phyloP scores from a whole-genome alignment of 108 stramenopile genomes.

The Cyclotella baltica region DNA sequence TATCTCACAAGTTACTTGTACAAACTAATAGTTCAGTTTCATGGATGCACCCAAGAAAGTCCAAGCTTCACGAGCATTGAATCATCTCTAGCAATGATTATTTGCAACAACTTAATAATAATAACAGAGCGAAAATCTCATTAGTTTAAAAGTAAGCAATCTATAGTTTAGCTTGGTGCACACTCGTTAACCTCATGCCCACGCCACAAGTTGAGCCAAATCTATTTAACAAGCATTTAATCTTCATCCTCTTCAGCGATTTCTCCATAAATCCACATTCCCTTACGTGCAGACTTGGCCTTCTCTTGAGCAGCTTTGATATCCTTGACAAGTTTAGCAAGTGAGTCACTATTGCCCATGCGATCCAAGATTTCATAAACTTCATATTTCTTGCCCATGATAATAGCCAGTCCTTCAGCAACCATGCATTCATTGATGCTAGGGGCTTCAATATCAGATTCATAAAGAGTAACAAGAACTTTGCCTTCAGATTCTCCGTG shows the following conservation, averaged over 20 bases:
- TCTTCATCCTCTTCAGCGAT: slow-evolving; percentile 91
- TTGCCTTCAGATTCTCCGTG: slow-evolving; percentile 77
- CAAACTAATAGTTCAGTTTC: no score
- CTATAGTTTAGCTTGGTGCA: slow-evolving; percentile 11
- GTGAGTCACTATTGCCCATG: slow-evolving; percentile 61
- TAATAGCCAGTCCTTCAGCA: slow-evolving; percentile 75
- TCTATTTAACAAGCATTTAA: slow-evolving; percentile 30
- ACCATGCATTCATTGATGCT: slow-evolving; percentile 83
- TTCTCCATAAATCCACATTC: slow-evolving; percentile 94
- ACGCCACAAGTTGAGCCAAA: slow-evolving; percentile 3
- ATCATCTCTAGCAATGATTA: no score
- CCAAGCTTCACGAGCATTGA: no score
- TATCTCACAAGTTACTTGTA: no score
- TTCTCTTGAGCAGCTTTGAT: slow-evolving; percentile 73
- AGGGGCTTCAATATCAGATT: slow-evolving; percentile 49
- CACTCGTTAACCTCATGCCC: not conserved
- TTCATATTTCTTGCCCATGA: slow-evolving; percentile 65
- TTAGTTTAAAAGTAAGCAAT: slow-evolving; percentile 14
- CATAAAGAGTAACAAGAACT: slow-evolving; percentile 64
- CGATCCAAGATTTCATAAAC: slow-evolving; percentile 57
- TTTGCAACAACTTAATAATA: slow-evolving; percentile 4
- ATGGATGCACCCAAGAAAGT: no score
- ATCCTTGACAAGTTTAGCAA: slow-evolving; percentile 66
- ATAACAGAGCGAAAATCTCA: slow-evolving; percentile 15
- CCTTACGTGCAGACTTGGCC: slow-evolving; percentile 76